phyloP scores from a whole-genome alignment of 805 yeast species.

The Myxozyma nipponensis region DNA sequence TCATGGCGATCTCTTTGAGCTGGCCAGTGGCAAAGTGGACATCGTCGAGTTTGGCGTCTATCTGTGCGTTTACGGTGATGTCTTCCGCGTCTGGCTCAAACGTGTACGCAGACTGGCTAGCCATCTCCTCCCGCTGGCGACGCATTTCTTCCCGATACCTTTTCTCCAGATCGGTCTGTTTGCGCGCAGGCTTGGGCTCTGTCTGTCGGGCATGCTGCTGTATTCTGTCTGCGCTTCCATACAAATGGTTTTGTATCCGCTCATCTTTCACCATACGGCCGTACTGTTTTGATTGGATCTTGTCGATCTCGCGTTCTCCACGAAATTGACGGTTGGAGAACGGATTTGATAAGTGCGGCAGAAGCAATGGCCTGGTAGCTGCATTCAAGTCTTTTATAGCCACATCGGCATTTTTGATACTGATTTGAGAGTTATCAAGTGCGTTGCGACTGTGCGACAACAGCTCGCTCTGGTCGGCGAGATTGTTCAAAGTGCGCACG shows the following conservation, averaged over 20 bases:
- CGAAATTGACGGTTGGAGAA: not conserved
- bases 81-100: not conserved
- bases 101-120: not conserved
- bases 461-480: slow-evolving; percentile 2
- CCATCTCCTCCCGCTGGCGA: not conserved
- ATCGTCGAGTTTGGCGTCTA: not conserved
- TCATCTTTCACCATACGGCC: not conserved
- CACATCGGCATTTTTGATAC: not conserved
- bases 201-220: not conserved
- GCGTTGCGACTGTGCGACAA: not conserved
- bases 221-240: not conserved
- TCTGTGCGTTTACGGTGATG: not conserved
- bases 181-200: not conserved
- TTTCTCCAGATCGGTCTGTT: not conserved
- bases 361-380: slow-evolving; percentile 4
- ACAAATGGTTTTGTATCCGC: not conserved
- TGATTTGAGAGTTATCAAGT: not conserved
- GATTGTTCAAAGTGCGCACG: not conserved
- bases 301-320: not conserved
- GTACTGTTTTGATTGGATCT: not conserved
- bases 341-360: slow-evolving; percentile 4
- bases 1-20: not conserved
- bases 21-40: not conserved
- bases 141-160: not conserved
- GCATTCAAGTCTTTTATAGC: not conserved